Evolutionary conservation across 768 basidiomycete species (phyloP).

Genomic region (Suillus placidus): DNA sequence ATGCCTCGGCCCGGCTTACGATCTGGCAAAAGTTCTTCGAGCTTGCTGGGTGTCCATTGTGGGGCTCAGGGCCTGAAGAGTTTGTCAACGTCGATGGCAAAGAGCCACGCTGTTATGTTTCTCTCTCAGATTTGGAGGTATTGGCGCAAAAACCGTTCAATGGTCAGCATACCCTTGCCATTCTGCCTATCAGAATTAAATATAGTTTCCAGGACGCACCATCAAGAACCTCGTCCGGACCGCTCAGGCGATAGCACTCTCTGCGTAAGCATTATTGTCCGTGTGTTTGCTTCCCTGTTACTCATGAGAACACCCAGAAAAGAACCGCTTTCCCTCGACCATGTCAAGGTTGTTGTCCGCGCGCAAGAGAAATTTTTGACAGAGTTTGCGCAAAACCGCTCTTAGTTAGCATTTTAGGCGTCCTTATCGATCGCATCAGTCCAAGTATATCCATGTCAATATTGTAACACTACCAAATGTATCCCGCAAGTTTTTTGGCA

Average conservation of each 20-base stretch:
- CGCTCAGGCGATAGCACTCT: conserved; percentile 31
- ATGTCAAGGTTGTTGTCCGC: conserved; percentile 26
- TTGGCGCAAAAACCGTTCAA: conserved; percentile 32
- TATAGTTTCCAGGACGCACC: conserved; percentile 19
- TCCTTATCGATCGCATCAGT: background rate
- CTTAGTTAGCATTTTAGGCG: background rate
- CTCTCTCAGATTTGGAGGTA: conserved; percentile 21
- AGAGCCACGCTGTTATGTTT: conserved; percentile 13
- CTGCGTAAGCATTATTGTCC: conserved; percentile 18
- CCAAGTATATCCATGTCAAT: conserved; percentile 1
- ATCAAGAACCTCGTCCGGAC: conserved; percentile 38
- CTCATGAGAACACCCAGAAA: conserved; percentile 8
- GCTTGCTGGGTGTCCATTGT: conserved; percentile 15
- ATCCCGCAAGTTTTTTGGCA: background rate
- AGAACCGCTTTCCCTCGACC: conserved; percentile 19
- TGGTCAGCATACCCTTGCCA: conserved; percentile 15
- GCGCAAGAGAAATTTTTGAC: conserved; percentile 30
- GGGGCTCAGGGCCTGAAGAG: conserved; percentile 8
- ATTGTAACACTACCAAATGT: conserved; percentile 5
- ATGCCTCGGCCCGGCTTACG: conserved; percentile 19
- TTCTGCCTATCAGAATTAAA: background rate
- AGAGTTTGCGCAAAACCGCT: conserved; percentile 18
- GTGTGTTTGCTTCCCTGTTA: background rate
- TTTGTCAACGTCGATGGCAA: conserved; percentile 11
- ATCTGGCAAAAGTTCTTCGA: conserved; percentile 33